These are phyloP conservation scores for Globisporangium abappressorium DNA, from an alignment of 352 stramenopile genomes.

Conservation along the genomic window DNA sequence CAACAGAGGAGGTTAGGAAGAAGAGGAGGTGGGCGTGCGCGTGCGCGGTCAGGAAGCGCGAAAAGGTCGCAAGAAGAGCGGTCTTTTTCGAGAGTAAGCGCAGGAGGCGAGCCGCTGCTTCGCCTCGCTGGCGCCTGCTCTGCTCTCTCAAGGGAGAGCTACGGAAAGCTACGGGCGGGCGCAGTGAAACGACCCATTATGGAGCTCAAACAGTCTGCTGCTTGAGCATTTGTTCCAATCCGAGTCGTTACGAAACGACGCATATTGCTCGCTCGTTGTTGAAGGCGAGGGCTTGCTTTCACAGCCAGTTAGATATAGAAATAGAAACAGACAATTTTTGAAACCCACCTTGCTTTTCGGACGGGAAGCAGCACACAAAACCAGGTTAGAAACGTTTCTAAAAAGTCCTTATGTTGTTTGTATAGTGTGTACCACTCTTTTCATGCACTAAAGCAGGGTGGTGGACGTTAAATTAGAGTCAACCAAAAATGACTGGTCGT, in stretches of 20 bases:
- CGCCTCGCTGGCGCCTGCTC: not conserved
- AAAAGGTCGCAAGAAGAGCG: conserved; percentile 14
- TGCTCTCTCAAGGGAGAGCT: not conserved
- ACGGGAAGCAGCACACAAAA: not conserved
- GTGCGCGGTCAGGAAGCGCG: not conserved
- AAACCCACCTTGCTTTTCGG: conserved; percentile 7
- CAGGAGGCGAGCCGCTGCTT: not conserved
- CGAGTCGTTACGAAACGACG: conserved; percentile 35
- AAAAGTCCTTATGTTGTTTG: not conserved
- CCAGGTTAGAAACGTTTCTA: conserved; percentile 5
- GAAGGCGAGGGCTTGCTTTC: not conserved
- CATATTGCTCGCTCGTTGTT: not conserved
- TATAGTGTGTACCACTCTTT: not conserved
- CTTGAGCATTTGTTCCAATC: not conserved
- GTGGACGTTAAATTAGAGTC: not conserved
- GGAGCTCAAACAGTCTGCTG: not conserved
- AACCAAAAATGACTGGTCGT: conserved; percentile 6
- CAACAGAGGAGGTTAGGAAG: conserved; percentile 2
- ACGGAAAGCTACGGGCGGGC: not conserved
- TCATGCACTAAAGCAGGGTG: not conserved
- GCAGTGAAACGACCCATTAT: not conserved
- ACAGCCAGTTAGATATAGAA: conserved; percentile 9
- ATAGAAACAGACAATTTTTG: not conserved
- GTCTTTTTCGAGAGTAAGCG: conserved; percentile 46
- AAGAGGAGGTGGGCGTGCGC: not conserved